Evolutionary conservation across 2,329 filamentous ascomycete genomes (phyloP).

Genomic region (Arthrobotrys sinensis): DNA sequence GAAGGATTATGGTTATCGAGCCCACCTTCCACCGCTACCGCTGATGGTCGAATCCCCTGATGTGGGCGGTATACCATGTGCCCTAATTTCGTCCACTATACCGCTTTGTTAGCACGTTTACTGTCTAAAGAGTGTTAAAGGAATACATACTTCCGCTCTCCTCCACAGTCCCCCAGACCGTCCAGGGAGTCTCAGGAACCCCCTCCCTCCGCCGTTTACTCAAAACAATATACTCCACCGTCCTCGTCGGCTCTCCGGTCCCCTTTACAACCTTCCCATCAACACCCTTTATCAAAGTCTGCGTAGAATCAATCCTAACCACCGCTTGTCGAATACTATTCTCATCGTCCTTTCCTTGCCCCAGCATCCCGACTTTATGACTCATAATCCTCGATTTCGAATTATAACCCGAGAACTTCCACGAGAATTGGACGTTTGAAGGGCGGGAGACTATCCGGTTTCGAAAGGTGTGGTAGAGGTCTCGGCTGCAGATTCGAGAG

Average conservation of each 20-base stretch:
- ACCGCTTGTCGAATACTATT: constrained; percentile 63
- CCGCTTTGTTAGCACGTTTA: constrained; percentile 7
- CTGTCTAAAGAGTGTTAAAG: neutral
- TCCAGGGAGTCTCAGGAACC: constrained; percentile 61
- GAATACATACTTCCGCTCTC: constrained; percentile 62
- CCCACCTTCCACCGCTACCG: constrained; percentile 18
- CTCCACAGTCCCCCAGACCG: constrained; percentile 64
- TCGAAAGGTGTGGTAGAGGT: constrained; percentile 63
- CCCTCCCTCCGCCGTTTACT: constrained; percentile 61
- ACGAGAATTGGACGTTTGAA: constrained; percentile 59
- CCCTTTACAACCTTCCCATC: constrained; percentile 60
- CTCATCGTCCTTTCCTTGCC: constrained; percentile 26
- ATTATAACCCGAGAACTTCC: constrained; percentile 62
- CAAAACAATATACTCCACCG: constrained; percentile 64
- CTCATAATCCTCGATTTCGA: constrained; percentile 61
- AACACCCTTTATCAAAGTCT: constrained; percentile 62
- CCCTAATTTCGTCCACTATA: constrained; percentile 41
- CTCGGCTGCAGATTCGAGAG: constrained; percentile 62
- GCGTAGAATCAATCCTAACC: constrained; percentile 63
- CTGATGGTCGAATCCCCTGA: neutral
- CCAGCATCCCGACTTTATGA: constrained; percentile 51
- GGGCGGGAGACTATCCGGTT: constrained; percentile 61
- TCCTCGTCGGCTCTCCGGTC: constrained; percentile 58
- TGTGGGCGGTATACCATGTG: constrained; percentile 10
- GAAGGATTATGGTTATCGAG: neutral